A percentile compares a stretch with the other conserved stretches of the same genome.
phyloP scores from a whole-genome alignment of 257 asterid genomes.

The Solanum chaucha region DNA sequence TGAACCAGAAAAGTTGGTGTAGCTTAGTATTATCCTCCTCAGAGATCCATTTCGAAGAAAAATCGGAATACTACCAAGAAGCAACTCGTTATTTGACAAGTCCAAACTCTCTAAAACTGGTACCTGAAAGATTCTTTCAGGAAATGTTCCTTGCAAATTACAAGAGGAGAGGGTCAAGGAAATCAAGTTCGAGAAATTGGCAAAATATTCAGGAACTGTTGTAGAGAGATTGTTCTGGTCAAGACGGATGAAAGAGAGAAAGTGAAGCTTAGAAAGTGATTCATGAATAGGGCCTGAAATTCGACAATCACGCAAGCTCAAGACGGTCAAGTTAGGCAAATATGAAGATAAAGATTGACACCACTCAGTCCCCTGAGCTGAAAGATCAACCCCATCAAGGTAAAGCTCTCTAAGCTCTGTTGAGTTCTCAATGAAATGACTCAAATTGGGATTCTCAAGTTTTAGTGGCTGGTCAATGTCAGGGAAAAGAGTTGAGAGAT shows the following conservation, averaged over 20 bases:
- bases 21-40: background rate
- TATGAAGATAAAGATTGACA: slow-evolving; percentile 22
- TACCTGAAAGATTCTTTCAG: no score
- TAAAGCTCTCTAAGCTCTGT: slow-evolving; percentile 27
- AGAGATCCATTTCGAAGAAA: no score
- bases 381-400: slow-evolving; percentile 40
- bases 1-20: no score
- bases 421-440: slow-evolving; percentile 27
- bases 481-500: slow-evolving; percentile 7
- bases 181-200: no score
- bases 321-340: slow-evolving; percentile 18
- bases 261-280: slow-evolving; percentile 20
- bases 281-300: slow-evolving; percentile 30
- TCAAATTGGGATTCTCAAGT: slow-evolving; percentile 41
- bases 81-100: no score
- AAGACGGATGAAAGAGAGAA: slow-evolving; percentile 30
- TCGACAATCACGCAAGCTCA: slow-evolving; percentile 38
- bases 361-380: slow-evolving; percentile 29
- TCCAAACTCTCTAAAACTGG: no score
- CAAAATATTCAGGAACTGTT: slow-evolving; percentile 3
- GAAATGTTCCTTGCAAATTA: no score
- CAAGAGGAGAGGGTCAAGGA: no score
- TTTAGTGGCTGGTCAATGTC: background rate
- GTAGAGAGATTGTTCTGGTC: slow-evolving; percentile 26
- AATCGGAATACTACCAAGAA: no score